Evolutionary conservation across 1,139 yeast genomes (phyloP), one percentile per base, ranked within the genome.

Genomic region (Diutina neorugosa): DNA sequence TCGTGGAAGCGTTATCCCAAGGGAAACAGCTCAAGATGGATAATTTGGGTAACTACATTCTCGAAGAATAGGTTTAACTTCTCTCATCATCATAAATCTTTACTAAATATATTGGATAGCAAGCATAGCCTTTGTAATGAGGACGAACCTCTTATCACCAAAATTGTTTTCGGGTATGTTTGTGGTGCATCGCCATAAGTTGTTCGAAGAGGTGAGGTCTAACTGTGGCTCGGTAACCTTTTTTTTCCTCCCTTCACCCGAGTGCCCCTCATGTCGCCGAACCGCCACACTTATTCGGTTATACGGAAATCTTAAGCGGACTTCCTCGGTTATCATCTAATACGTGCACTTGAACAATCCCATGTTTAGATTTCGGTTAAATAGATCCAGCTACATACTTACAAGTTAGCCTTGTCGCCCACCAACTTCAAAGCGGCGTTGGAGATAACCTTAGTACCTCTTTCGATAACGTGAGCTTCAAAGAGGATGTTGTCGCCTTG

Each of bases 381-480:
- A 31, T 31, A 31, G 37, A 31, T 16, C 31, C 48, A 44, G 23
- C 31, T 34, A 51, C 11, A 31, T 23, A 44, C 51, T 63, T 65
- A 73, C 61, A 74, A 67, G 63, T 72, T 74, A 56, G 78, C 69
- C 65, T 70, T 73, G 60, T 69, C 69, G 47, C 69, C 63, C 51
- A 70, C 57, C 61, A 91, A 77, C 65, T 84, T 90, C 59, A 91
- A 74, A 51, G 96, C 98, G 53, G 96, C 96, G 64, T 86, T 87
- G 67, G 87, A 81, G 63, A 93, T 86, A 55, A 93, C 97, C 62
- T 81, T 75, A 49, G 83, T 76, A 62, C 82, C 78, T 69, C 96
- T 84, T 63, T 87, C 96, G 57, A 84, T 81, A 56, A 86, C 90
- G 66, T 81, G 81, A 40, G 95, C 81, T 70, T 86, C 95, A 82